Evolutionary conservation across 306 rosid genomes (phyloP).

Genomic region (Notholithocarpus densiflorus): DNA sequence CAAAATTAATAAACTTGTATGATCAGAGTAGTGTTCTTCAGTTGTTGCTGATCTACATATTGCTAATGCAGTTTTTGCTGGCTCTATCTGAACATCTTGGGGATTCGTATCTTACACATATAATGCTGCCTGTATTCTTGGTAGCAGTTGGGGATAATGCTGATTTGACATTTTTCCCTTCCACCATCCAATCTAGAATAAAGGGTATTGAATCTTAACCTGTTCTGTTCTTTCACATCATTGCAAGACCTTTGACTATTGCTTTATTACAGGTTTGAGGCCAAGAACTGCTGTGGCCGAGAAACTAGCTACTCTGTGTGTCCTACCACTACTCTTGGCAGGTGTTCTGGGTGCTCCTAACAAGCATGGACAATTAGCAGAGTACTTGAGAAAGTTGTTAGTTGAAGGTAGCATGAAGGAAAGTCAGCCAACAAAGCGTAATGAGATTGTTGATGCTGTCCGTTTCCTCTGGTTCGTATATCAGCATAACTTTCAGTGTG

Average conservation of each 20-base stretch:
- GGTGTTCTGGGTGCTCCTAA: slow-evolving; percentile 86
- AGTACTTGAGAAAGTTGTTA: slow-evolving; percentile 73
- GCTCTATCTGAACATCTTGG: slow-evolving; percentile 78
- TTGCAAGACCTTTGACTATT: slow-evolving; percentile 25
- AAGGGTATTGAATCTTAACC: slow-evolving; percentile 44
- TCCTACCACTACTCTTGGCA: slow-evolving; percentile 82
- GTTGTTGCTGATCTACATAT: slow-evolving; percentile 26
- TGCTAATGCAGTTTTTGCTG: slow-evolving; percentile 72
- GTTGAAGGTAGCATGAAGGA: slow-evolving; percentile 59
- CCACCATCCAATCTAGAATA: slow-evolving; percentile 64
- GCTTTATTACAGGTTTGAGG: slow-evolving; percentile 53
- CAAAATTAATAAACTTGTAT: neutral
- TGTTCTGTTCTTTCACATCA: slow-evolving; percentile 17
- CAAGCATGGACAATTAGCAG: slow-evolving; percentile 53
- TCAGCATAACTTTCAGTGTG: slow-evolving; percentile 3
- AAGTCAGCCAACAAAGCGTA: slow-evolving; percentile 46
- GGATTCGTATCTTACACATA: slow-evolving; percentile 71
- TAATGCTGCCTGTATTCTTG: slow-evolving; percentile 86
- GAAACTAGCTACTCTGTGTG: slow-evolving; percentile 81
- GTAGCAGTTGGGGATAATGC: slow-evolving; percentile 76
- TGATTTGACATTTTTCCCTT: slow-evolving; percentile 71
- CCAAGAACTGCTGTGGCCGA: slow-evolving; percentile 76
- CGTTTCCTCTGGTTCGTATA: slow-evolving; percentile 83
- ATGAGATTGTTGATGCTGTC: slow-evolving; percentile 79
- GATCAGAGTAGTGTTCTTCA: slow-evolving; percentile 18